phyloP scores from a whole-genome alignment of 2,329 filamentous ascomycete genomes.

The Orbilia blumenaviensis region DNA sequence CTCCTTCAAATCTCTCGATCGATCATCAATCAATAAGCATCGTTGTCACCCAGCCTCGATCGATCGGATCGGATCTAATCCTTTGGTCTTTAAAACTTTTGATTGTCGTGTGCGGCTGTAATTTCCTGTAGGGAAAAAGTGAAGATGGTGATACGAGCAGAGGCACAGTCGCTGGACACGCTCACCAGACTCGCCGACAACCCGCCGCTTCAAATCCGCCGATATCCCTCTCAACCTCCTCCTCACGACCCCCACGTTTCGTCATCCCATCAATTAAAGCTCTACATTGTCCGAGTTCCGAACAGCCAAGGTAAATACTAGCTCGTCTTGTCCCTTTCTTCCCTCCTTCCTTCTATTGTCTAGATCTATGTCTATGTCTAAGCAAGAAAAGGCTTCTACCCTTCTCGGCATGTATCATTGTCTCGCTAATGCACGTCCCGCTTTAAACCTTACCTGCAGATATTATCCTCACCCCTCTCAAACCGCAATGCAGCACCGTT shows the following conservation, averaged over 20 bases:
- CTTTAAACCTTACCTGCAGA: slow-evolving; percentile 67
- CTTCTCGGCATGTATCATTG: not conserved
- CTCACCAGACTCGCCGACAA: slow-evolving; percentile 84
- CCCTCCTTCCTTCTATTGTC: not conserved
- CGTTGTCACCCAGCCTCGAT: too few species aligned
- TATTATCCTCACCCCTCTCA: slow-evolving; percentile 89
- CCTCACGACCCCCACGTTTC: slow-evolving; percentile 61
- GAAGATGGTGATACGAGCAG: slow-evolving; percentile 63
- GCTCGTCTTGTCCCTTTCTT: too few species aligned
- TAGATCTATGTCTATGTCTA: too few species aligned
- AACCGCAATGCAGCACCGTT: slow-evolving; percentile 87
- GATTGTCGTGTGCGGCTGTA: too few species aligned
- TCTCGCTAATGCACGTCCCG: slow-evolving; percentile 47
- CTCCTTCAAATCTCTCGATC: too few species aligned
- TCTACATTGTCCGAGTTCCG: slow-evolving; percentile 94
- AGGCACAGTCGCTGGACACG: slow-evolving; percentile 82
- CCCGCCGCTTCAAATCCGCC: slow-evolving; percentile 84
- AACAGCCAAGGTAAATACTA: slow-evolving; percentile 77
- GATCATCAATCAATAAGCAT: too few species aligned
- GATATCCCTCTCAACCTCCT: slow-evolving; percentile 59
- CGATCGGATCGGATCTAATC: too few species aligned
- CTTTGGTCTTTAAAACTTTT: too few species aligned
- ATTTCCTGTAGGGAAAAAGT: not conserved
- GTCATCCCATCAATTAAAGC: slow-evolving; percentile 72
- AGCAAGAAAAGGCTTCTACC: slow-evolving; percentile 1